A percentile compares a stretch with the other conserved stretches of the same genome.
Conservation (phyloP, 2,329 filamentous ascomycete species). For the Botrytis deweyae region DNA sequence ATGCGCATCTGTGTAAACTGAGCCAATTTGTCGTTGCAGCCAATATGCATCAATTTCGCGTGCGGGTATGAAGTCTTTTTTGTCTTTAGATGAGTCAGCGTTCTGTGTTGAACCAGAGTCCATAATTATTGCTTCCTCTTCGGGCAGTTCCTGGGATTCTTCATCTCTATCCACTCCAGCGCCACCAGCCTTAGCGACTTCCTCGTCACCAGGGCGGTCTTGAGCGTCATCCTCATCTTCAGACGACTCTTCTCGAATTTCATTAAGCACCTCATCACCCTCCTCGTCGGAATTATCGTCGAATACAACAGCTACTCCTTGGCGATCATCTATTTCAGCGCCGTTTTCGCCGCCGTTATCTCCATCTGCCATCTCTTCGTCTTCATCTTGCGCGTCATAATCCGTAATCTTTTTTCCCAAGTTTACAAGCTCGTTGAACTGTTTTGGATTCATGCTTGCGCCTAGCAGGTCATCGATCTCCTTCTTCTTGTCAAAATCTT, state of each 20-base stretch:
- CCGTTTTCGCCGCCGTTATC: constrained; percentile 64
- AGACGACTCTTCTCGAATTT: constrained; percentile 84
- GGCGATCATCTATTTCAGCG: constrained; percentile 84
- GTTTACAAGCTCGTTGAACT: constrained; percentile 96
- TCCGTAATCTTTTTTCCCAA: constrained; percentile 98
- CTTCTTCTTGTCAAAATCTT: constrained; percentile 98
- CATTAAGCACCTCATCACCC: constrained; percentile 72
- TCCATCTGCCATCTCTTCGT: constrained; percentile 78
- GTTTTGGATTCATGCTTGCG: constrained; percentile 75
- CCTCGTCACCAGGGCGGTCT: constrained; percentile 54
- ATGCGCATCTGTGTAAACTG: constrained; percentile 86
- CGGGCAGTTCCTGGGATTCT: constrained; percentile 51
- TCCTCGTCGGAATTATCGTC: constrained; percentile 86
- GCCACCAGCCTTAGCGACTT: constrained; percentile 51
- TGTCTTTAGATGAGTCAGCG: constrained; percentile 45
- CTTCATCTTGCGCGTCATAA: constrained; percentile 94
- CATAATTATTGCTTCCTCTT: constrained; percentile 78
- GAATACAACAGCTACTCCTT: constrained; percentile 97
- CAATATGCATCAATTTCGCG: constrained; percentile 97
- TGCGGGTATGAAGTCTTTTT: constrained; percentile 67
- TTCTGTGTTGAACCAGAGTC: constrained; percentile 60
- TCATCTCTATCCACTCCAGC: constrained; percentile 50
- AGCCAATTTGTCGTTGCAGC: constrained; percentile 89
- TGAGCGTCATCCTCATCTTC: constrained; percentile 73
- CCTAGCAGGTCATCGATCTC: constrained; percentile 93